Evolutionary conservation across 2,329 filamentous ascomycete genomes (phyloP).

Genomic region (Aaosphaeria pasadenensis): DNA sequence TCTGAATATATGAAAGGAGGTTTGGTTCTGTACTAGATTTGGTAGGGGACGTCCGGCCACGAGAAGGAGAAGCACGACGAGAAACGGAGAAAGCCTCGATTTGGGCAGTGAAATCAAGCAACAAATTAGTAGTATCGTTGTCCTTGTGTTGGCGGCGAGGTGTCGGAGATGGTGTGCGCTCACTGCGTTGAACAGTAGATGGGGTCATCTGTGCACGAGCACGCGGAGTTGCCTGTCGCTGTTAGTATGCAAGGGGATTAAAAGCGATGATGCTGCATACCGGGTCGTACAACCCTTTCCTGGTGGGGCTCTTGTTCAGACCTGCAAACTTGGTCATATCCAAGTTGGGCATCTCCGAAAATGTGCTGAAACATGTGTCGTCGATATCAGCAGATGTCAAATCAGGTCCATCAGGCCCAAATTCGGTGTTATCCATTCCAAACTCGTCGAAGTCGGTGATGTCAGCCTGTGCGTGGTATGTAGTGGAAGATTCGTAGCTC

Average conservation of each 20-base stretch:
- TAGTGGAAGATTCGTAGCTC: slow-evolving; percentile 16
- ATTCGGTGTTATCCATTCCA: slow-evolving; percentile 20
- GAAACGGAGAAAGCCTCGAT: slow-evolving; percentile 54
- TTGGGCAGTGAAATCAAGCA: slow-evolving; percentile 86
- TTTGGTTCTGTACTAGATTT: slow-evolving; percentile 50
- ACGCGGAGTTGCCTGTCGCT: slow-evolving; percentile 30
- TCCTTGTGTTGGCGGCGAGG: slow-evolving; percentile 50
- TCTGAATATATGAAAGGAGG: slow-evolving; percentile 42
- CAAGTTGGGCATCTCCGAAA: slow-evolving; percentile 74
- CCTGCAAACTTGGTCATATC: slow-evolving; percentile 82
- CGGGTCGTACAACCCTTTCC: slow-evolving; percentile 26
- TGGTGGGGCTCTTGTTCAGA: slow-evolving; percentile 58
- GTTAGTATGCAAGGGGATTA: slow-evolving; percentile 3
- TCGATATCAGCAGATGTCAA: slow-evolving; percentile 47
- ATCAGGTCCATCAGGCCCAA: slow-evolving; percentile 29
- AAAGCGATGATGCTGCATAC: slow-evolving; percentile 10
- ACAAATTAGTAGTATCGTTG: slow-evolving; percentile 69
- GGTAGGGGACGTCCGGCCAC: slow-evolving; percentile 47
- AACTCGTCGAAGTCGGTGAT: slow-evolving; percentile 21
- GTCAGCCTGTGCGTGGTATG: slow-evolving; percentile 18
- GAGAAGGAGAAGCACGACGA: slow-evolving; percentile 35
- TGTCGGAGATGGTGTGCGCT: slow-evolving; percentile 50
- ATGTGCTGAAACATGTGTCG: slow-evolving; percentile 77
- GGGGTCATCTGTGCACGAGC: slow-evolving; percentile 46
- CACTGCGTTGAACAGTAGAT: slow-evolving; percentile 44